phyloP scores from a whole-genome alignment of 2,329 filamentous ascomycete genomes.

The Fusarium sp. region DNA sequence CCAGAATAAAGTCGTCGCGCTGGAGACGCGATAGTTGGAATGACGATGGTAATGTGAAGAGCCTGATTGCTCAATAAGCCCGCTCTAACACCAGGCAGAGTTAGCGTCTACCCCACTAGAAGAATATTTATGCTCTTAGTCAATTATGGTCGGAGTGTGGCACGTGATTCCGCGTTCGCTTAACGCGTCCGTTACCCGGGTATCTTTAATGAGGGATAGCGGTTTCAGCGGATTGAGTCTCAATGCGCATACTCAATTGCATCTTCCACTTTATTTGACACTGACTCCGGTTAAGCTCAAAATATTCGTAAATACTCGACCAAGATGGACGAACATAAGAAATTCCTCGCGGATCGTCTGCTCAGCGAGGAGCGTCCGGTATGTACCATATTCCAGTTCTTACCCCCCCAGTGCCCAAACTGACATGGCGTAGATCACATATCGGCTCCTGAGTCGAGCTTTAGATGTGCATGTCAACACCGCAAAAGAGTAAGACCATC shows the following conservation, averaged over 20 bases:
- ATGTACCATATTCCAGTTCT: constrained; percentile 49
- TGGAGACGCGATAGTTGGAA: constrained; percentile 40
- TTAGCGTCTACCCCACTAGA: background rate
- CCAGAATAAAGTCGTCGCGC: constrained; percentile 41
- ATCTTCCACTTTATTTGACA: background rate
- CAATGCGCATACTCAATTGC: background rate
- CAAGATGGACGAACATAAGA: constrained; percentile 71
- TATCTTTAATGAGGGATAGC: constrained; percentile 14
- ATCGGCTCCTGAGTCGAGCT: constrained; percentile 84
- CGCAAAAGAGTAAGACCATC: constrained; percentile 81
- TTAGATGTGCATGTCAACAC: constrained; percentile 86
- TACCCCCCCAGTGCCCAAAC: constrained; percentile 2
- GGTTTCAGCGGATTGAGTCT: constrained; percentile 19
- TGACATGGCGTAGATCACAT: constrained; percentile 76
- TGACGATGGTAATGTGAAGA: constrained; percentile 22
- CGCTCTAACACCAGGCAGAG: background rate
- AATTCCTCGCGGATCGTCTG: constrained; percentile 80
- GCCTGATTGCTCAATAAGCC: constrained; percentile 14
- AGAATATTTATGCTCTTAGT: background rate
- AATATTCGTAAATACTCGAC: background rate
- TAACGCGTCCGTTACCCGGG: constrained; percentile 36
- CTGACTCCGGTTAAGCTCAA: background rate
- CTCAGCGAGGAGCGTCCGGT: constrained; percentile 82
- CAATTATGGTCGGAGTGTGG: background rate
- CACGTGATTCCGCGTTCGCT: constrained; percentile 56